Base-by-base conservation (phyloP, 495 filamentous ascomycete species). In the Trichoderma virens region DNA sequence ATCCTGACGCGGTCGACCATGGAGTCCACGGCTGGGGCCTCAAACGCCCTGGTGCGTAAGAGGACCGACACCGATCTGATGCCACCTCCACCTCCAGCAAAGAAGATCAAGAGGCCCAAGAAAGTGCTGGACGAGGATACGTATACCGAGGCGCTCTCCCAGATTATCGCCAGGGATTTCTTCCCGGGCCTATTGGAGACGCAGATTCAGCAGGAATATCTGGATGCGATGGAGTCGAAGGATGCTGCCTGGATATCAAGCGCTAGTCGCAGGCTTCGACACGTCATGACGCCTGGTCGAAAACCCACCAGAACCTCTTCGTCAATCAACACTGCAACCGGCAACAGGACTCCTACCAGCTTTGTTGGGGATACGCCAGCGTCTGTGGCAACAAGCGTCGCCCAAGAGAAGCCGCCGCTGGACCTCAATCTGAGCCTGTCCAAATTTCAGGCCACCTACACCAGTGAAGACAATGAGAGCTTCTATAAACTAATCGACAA, bases 131-230 rank as follows among this genome's bases (percentile, higher is more conserved):
- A 96, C 74, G 94, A 98, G 80, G 94, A 98, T 69, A 86, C 86
- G 67, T 98, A 98, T 78, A 93, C 91, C 28, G 85, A 90, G 63
- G 90, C 90, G 9, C 78, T 98, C 30, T 96, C 93, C 1, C 88
- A 97, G 60, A 98, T 98, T 68, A 97, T 98, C 62, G 90, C 90
- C 32, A 90, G 95, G 43, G 95, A 98, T 76, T 98, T 94, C 81
- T 98, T 97, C 73, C 94, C 94, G 0, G 94, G 93, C 2, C 81
- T 98, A 0, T 79, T 93, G 0, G 93, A 98, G 69, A 86, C 85
- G 32, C 85, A 96, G 65, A 85, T 86, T 3, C 92, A 96, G 70
- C 87, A 93, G 69, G 94, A 98, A 67, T 97, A 97, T 70, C 79
- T 98, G 30, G 88, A 95, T 69, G 94, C 94, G 0, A 75, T 97